Percentiles rank a stretch among this genome's conserved stretches.
Evolutionary conservation across 202 grass and related monocot species (phyloP).

Genomic region (Panicum hallii): DNA sequence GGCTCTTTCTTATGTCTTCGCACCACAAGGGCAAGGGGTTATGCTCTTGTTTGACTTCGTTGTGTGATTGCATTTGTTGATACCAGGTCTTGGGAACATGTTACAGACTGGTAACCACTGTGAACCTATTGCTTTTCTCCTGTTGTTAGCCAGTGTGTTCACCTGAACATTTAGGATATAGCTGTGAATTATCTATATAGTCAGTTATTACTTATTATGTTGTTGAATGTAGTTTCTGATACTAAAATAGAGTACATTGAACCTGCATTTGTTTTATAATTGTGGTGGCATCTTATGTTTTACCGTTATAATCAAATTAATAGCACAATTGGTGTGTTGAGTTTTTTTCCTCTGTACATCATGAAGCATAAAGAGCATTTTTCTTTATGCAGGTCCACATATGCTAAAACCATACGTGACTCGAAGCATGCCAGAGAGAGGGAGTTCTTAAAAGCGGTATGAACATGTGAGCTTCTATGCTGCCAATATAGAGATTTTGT

Average conservation of each 20-base stretch:
- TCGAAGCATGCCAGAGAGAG: constrained; percentile 87
- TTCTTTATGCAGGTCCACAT: constrained; percentile 80
- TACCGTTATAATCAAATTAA: background rate
- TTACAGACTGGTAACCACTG: background rate
- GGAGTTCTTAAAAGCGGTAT: constrained; percentile 94
- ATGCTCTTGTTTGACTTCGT: constrained; percentile 12
- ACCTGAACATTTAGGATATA: background rate
- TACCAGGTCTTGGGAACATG: background rate
- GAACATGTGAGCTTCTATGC: constrained; percentile 8
- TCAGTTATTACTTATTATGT: background rate
- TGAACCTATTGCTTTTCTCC: background rate
- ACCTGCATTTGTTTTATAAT: background rate
- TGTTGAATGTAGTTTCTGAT: constrained; percentile 4
- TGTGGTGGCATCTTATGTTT: constrained; percentile 25
- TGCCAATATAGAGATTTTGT: background rate
- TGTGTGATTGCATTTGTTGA: background rate
- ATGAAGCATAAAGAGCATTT: background rate
- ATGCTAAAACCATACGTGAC: constrained; percentile 94
- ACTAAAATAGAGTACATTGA: background rate
- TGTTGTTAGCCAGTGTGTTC: constrained; percentile 11
- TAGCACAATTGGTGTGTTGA: background rate
- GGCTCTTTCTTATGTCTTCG: constrained; percentile 24
- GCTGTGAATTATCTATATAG: constrained; percentile 13
- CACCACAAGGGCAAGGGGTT: background rate
- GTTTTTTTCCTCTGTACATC: constrained; percentile 1